Evolutionary conservation across 495 filamentous ascomycete genomes (phyloP), one percentile per base, ranked within the genome.

Genomic region (Penicillium samsonianum): DNA sequence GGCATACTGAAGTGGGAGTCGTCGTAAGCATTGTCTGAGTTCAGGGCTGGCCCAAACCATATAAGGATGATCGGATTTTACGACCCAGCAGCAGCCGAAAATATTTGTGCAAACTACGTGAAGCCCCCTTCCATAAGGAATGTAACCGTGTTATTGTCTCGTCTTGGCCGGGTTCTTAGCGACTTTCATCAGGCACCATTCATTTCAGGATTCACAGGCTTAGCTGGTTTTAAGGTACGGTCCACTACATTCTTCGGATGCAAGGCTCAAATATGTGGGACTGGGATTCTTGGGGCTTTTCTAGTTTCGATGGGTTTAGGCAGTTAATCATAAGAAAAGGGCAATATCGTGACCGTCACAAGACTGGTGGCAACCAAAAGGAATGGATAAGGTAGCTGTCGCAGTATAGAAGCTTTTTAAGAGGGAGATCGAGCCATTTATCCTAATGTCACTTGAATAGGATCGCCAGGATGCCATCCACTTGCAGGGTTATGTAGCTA

Each of bases 191-290:
- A 43, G 19, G 16, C 38, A 9, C 35, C 12, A 43, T 43, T 22
- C 16, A 26, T 28, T 28, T 46, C 14, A 22, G 14, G 17, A 23
- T 20, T 25, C 28, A 16, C 42, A 41, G 17, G 12, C 20, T 33
- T 19, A 37, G 51, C 37, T 23, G 26, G 41, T 47, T 59, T 50
- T 50, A 54, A 61, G 62, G 62, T 31, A 61, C 50, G 54, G 49
- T 53, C 45, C 54, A 54, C 49, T 47, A 42, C 7, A 64, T 64
- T 64, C 58, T 58, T 31, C 53, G 17, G 54, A 51, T 55, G 62
- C 58, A 64, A 61, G 56, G 62, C 33, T 54, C 44, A 58, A 37
- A 35, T 55, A 61, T 61, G 53, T 64, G 58, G 55, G 23, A 7
- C 12, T 35, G 19, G 33, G 11, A 16, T 37, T 23, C 9, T 50